Evolutionary conservation across 106 monocot genomes (phyloP).

Genomic region (Dioscorea alata): DNA sequence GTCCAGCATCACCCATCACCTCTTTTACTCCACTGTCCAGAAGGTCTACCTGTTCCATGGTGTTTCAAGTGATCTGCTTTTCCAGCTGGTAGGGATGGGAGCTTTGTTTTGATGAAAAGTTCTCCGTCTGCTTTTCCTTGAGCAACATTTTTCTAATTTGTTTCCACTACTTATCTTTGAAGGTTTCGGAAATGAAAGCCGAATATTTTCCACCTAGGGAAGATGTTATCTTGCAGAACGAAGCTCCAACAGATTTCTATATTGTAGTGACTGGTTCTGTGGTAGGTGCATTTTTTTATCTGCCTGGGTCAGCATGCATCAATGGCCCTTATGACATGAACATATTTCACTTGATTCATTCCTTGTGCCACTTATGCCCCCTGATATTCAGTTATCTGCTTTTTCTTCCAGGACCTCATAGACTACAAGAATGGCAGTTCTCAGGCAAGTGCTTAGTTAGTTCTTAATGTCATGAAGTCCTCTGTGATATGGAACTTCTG

Average conservation of each 20-base stretch:
- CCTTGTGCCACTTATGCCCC: too few species aligned
- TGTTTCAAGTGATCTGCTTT: conserved; percentile 24
- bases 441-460: conserved; percentile 9
- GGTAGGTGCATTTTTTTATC: conserved; percentile 3
- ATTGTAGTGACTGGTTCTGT: conserved; percentile 18
- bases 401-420: conserved; percentile 16
- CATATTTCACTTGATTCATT: too few species aligned
- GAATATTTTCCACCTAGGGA: conserved; percentile 32
- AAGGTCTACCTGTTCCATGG: conserved; percentile 21
- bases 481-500: too few species aligned
- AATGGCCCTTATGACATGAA: too few species aligned
- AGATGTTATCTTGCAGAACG: conserved; percentile 33
- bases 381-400: not conserved
- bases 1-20: conserved; percentile 21
- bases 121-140: not conserved
- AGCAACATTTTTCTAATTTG: not conserved
- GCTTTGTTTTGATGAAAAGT: not conserved
- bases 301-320: not conserved
- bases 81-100: conserved; percentile 14
- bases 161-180: not conserved
- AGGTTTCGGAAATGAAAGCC: conserved; percentile 33
- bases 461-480: not conserved
- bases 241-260: conserved; percentile 24
- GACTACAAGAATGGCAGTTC: conserved; percentile 1
- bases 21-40: conserved; percentile 16